Evolutionary conservation across 768 basidiomycete species (phyloP).

Genomic region (Termitomyces sp.): DNA sequence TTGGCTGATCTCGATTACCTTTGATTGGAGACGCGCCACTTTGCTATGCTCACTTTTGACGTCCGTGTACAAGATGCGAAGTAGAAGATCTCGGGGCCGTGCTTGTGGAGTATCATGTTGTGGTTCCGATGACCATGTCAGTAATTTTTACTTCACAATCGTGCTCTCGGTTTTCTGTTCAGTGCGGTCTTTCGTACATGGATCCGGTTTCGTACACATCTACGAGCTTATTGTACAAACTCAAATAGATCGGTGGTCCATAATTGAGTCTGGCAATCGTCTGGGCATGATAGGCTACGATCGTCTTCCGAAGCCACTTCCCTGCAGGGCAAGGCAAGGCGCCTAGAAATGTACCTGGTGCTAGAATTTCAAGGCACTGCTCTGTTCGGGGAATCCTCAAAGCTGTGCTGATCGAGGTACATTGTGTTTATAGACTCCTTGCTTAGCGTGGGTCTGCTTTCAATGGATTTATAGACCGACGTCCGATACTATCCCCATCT

Average conservation of each 20-base stretch:
- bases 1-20: too few relatives aligned
- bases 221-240: neutral
- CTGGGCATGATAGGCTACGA: neutral
- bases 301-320: neutral
- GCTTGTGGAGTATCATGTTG: neutral
- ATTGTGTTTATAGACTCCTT: neutral
- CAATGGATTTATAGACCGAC: neutral
- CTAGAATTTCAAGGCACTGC: neutral
- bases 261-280: neutral
- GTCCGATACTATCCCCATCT: neutral
- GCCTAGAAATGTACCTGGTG: neutral
- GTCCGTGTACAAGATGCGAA: neutral
- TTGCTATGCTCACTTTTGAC: neutral
- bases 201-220: neutral
- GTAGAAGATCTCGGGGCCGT: neutral
- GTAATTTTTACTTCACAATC: neutral
- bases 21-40: neutral
- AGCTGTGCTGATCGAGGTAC: slow-evolving; percentile 1
- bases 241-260: neutral
- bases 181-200: neutral
- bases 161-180: neutral
- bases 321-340: neutral
- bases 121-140: neutral
- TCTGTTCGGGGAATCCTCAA: neutral
- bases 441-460: neutral